Evolutionary conservation across 768 basidiomycete genomes (phyloP).

Genomic region (Tylopilus sp.): DNA sequence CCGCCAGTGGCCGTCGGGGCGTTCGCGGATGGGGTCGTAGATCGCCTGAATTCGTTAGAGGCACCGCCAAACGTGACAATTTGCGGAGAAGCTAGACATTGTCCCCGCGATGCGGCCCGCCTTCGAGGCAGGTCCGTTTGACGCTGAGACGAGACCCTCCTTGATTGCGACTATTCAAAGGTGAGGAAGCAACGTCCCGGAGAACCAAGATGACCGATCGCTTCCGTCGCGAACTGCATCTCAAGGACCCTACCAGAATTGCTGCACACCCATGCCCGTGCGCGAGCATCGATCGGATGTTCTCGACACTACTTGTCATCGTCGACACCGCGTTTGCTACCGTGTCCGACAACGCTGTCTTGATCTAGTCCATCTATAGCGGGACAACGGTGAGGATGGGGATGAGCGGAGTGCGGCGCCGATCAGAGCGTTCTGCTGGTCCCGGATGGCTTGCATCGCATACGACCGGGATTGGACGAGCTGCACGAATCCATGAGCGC

Average conservation of each 20-base stretch:
- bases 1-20: conserved; percentile 18
- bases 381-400: conserved; percentile 61
- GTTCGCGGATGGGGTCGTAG: conserved; percentile 3
- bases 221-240: not conserved
- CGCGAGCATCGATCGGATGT: conserved; percentile 9
- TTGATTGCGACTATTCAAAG: conserved; percentile 3
- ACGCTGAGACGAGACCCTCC: not conserved
- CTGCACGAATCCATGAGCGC: conserved; percentile 31
- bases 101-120: not conserved
- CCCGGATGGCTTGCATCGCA: conserved; percentile 54
- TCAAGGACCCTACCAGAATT: too few species aligned
- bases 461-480: conserved; percentile 52
- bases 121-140: conserved; percentile 19
- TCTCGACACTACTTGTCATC: conserved; percentile 14
- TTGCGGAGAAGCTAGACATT: conserved; percentile 5
- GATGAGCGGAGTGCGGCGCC: conserved; percentile 55
- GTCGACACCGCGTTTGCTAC: conserved; percentile 17
- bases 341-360: conserved; percentile 14
- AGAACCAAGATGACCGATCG: not conserved
- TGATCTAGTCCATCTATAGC: conserved; percentile 42
- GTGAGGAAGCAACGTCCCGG: conserved; percentile 12
- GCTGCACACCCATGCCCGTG: not conserved
- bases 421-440: conserved; percentile 31
- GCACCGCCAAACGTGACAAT: conserved; percentile 6
- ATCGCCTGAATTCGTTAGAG: not conserved